A percentile compares a stretch with the other conserved stretches of the same genome.
Evolutionary conservation across 176 grass and related monocot genomes (phyloP).

Genomic region (Cenchrus fungigraminus): DNA sequence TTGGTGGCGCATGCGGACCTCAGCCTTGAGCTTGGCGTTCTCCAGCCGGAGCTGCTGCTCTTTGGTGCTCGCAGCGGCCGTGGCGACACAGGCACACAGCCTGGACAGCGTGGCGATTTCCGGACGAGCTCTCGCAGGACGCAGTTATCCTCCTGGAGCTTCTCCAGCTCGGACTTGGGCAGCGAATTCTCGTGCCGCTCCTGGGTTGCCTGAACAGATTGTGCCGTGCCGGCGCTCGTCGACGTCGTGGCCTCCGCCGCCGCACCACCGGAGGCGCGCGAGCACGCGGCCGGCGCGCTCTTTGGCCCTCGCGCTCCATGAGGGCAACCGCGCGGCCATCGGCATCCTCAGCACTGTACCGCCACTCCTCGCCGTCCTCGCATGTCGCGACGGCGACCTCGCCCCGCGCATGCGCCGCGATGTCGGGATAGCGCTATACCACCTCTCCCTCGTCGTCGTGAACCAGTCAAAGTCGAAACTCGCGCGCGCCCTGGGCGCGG

Average conservation of each 20-base stretch:
- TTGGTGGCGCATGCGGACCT: conserved; percentile 43
- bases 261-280: conserved; percentile 47
- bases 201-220: conserved; percentile 63
- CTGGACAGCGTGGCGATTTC: conserved; percentile 54
- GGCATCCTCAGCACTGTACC: conserved; percentile 64
- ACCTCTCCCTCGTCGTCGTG: conserved; percentile 53
- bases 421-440: conserved; percentile 65
- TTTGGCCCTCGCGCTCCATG: conserved; percentile 67
- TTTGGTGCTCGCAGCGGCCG: conserved; percentile 18
- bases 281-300: conserved; percentile 66
- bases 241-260: conserved; percentile 28
- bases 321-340: conserved; percentile 73
- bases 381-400: conserved; percentile 11
- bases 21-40: conserved; percentile 69
- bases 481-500: conserved; percentile 44
- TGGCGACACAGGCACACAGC: conserved; percentile 33
- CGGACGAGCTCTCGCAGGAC: conserved; percentile 58
- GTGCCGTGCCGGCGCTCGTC: conserved; percentile 50
- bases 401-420: conserved; percentile 53
- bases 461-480: conserved; percentile 61
- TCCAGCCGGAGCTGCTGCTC: conserved; percentile 67
- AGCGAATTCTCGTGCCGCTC: conserved; percentile 89
- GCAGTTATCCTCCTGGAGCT: conserved; percentile 69
- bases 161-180: conserved; percentile 82
- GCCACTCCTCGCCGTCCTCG: conserved; percentile 60